Base-by-base conservation (phyloP, 768 basidiomycete species). In the Rhodotorula paludigena region DNA sequence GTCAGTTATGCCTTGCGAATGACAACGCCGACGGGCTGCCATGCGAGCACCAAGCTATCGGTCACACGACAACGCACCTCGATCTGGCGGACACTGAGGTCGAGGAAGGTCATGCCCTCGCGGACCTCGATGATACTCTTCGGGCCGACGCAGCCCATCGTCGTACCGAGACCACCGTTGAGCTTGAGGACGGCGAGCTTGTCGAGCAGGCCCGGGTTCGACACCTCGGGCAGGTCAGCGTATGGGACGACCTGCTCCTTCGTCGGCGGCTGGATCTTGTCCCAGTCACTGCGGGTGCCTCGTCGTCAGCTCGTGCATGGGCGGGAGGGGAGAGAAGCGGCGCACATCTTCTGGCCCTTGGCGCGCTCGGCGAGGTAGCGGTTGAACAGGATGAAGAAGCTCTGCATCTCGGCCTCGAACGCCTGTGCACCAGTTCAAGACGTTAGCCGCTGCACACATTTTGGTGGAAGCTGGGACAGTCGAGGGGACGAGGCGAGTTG, bases 91-190 rank as follows among this genome's bases (percentile, higher is more conserved):
- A 97, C 90, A 63, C 86, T 88, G 70, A 97, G 84, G 79, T 97
- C 93, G 69, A 97, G 85, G 85, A 96, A 97, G 58, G 89, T 93
- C 92, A 94, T 92, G 78, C 91, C 92, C 75, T 96, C 89, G 81
- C 94, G 89, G 81, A 94, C 92, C 77, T 94, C 93, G 69, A 97
- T 89, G 60, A 92, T 89, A 76, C 85, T 87, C 83, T 94, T 97
- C 68, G 82, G 82, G 30, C 92, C 91, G 59, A 81, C 80, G 76
- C 81, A 82, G 49, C 81, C 81, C 81, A 82, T 82, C 30, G 74
- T 73, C 30, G 74, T 76, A 36, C 75, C 73, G 51, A 74, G 66
- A 20, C 75, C 73, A 53, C 92, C 92, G 78, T 96, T 93, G 76
- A 93, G 86, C 81, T 94, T 93, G 81, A 94, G 87, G 45, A 96